Conservation (phyloP, 305 asterid genomes). For the Rubia balearica region DNA sequence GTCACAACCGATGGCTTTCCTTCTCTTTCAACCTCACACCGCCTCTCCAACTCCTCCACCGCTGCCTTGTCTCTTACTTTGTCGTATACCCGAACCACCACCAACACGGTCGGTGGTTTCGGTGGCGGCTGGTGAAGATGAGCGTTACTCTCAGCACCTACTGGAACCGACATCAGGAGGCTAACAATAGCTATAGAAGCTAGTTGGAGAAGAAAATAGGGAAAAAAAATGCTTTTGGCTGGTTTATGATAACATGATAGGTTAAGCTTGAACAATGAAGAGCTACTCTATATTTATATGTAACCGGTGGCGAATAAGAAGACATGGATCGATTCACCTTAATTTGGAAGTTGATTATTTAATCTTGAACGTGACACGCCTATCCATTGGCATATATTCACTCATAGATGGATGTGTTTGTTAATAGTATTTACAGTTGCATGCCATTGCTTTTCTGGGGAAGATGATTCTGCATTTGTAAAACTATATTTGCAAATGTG, state of each 20-base stretch:
- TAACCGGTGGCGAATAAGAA: background rate
- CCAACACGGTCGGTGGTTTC: conserved; percentile 36
- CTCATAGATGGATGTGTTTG: background rate
- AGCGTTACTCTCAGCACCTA: conserved; percentile 33
- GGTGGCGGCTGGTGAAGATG: conserved; percentile 12
- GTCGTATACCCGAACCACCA: conserved; percentile 33
- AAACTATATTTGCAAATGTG: too few species aligned
- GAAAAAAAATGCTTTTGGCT: background rate
- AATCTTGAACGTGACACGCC: background rate
- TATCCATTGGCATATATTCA: background rate
- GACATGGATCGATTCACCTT: background rate
- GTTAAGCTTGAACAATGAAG: background rate
- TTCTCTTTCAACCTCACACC: conserved; percentile 53
- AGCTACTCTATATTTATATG: background rate
- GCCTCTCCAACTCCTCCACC: conserved; percentile 70
- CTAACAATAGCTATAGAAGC: too few species aligned
- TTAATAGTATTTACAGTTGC: background rate
- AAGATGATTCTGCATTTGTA: background rate
- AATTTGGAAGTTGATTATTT: background rate
- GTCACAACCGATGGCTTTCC: conserved; percentile 61
- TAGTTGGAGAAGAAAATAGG: background rate
- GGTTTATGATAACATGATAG: background rate
- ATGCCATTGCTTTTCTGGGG: background rate
- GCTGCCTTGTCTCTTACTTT: conserved; percentile 50
- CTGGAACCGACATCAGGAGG: conserved; percentile 29